phyloP scores from a whole-genome alignment of 768 basidiomycete genomes.

The Boletus rufocinnamomeus region DNA sequence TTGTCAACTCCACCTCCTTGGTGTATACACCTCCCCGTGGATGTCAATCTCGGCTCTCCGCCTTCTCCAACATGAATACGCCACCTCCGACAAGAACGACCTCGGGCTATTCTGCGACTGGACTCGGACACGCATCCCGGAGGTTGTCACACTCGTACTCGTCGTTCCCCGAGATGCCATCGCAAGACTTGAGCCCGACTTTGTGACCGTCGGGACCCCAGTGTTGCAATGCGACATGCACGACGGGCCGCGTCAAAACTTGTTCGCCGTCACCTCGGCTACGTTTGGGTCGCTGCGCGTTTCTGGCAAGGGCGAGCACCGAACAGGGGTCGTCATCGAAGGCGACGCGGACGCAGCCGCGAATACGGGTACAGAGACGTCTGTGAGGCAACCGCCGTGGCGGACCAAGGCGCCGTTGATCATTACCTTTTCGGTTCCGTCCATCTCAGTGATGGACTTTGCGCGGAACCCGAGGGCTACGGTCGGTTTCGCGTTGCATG shows the following conservation, averaged over 20 bases:
- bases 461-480: constrained; percentile 7
- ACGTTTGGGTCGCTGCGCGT: constrained; percentile 24
- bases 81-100: not conserved
- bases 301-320: constrained; percentile 22
- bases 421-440: constrained; percentile 23
- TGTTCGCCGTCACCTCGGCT: constrained; percentile 24
- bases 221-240: constrained; percentile 26
- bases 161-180: constrained; percentile 33
- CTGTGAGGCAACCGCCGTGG: constrained; percentile 13
- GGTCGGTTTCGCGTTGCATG: constrained; percentile 18
- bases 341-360: not conserved
- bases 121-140: constrained; percentile 26
- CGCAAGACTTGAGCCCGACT: constrained; percentile 12
- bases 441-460: constrained; percentile 16
- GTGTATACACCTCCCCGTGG: constrained; percentile 34
- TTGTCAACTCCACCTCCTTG: constrained; percentile 43
- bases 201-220: constrained; percentile 7
- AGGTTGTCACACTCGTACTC: constrained; percentile 34
- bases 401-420: constrained; percentile 19
- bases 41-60: not conserved
- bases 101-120: constrained; percentile 31
- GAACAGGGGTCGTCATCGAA: constrained; percentile 12
- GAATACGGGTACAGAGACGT: not conserved
- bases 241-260: constrained; percentile 2
- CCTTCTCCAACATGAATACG: not conserved